Evolutionary conservation across 163 green algal species (phyloP).

Genomic region (Scenedesmus sp.): DNA sequence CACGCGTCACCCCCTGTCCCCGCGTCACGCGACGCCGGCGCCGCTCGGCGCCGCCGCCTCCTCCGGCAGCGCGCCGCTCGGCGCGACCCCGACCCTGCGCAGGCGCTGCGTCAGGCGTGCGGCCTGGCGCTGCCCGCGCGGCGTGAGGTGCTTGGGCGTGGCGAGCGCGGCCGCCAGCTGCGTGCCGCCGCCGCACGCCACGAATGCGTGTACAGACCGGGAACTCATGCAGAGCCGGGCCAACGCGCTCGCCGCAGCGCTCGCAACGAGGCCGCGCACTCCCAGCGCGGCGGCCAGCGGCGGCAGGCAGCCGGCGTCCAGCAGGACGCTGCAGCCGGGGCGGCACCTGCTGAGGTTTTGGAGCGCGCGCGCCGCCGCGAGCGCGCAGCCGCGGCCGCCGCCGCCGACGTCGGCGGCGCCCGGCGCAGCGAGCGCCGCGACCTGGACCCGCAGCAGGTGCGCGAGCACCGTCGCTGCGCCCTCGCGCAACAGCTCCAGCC

Average conservation of each 20-base stretch:
- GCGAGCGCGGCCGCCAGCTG: background rate
- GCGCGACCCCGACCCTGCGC: too few species aligned
- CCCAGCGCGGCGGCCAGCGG: conserved; percentile 17
- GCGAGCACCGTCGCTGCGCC: conserved; percentile 38
- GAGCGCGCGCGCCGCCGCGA: conserved; percentile 27
- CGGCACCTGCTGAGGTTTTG: conserved; percentile 40
- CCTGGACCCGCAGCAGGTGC: conserved; percentile 4
- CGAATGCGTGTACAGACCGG: background rate
- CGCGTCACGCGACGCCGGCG: too few species aligned
- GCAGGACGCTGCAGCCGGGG: background rate
- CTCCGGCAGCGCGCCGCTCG: too few species aligned
- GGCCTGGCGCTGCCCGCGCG: background rate
- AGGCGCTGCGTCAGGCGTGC: conserved; percentile 6
- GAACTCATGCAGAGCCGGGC: background rate
- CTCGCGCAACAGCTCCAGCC: conserved; percentile 14
- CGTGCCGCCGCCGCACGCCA: background rate
- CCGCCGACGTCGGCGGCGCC: background rate
- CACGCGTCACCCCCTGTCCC: too few species aligned
- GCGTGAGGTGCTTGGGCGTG: conserved; percentile 6
- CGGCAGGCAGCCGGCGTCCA: conserved; percentile 37
- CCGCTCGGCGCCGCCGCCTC: too few species aligned
- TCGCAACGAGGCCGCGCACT: background rate
- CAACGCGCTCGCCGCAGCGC: conserved; percentile 15
- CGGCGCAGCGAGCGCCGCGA: background rate
- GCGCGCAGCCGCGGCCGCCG: background rate